Base-by-base conservation (phyloP, 371 early-diverging fungal species). In the Mucor plumbeus region DNA sequence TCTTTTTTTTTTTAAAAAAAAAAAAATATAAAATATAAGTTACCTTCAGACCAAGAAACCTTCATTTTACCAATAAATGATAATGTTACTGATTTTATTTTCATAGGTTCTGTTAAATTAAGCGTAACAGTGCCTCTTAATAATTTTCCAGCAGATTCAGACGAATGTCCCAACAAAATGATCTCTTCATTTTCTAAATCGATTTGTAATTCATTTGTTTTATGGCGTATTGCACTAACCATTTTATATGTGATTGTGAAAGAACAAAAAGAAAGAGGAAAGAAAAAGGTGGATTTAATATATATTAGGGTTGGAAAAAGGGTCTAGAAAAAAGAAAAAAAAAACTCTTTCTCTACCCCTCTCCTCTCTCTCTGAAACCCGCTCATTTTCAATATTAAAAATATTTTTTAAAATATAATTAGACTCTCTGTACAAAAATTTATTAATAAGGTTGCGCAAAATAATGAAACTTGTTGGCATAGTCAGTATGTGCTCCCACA, bases 21-120 rank as follows among this genome's bases (percentile, higher is more conserved):
- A n/a, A 21, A 21, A 57, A 57, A 35, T 38, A 19, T 15, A 35
- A 59, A 14, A 26, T 59, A 7, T 41, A 40, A 38, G 33, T 33
- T 78, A 82, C 82, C 77, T 74, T 82, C 79, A 41, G 75, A 70
- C 82, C 82, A 82, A 53, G 77, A 72, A 7, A 82, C 82, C 47
- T 82, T 82, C 77, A 82, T 82, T 55, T 75, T 82, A 13, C 82
- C 82, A 11, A 58, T 9, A 57, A 82, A 82, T 33, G 36, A 65
- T 19, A 82, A 67, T 9, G 53, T 43, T 31, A 82, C 67, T 11
- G 77, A 71, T 41, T 69, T 71, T n/a, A 77, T 73, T 55, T 82
- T 82, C 60, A 77, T 79, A 1, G 82, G 69, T 35, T 82, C 82
- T 5, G 73, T 41, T 4, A 75, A 50, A 50, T 63, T 64, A 10